Evolutionary conservation across 164 flowering plant species (phyloP).

Genomic region (Hamamelis virginiana): DNA sequence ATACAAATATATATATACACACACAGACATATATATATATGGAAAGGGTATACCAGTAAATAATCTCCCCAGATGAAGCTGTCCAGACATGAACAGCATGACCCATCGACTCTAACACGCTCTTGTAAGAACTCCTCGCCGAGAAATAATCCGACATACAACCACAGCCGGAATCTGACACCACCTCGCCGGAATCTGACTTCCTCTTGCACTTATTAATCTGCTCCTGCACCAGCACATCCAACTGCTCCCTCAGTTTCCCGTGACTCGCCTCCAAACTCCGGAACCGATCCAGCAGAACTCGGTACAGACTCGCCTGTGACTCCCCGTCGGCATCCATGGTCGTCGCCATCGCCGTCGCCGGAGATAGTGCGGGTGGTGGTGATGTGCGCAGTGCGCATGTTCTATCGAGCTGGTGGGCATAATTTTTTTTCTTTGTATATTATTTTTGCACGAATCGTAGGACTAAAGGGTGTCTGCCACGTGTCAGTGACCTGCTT

Average conservation of each 20-base stretch:
- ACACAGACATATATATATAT: neutral
- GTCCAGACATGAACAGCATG: constrained; percentile 61
- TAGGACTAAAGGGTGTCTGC: neutral
- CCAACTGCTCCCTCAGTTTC: constrained; percentile 42
- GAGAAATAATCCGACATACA: constrained; percentile 37
- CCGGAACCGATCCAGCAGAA: constrained; percentile 39
- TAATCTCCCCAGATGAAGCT: constrained; percentile 54
- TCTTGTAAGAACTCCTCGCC: constrained; percentile 35
- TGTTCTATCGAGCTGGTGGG: neutral
- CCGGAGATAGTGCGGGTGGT: neutral
- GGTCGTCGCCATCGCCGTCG: constrained; percentile 8
- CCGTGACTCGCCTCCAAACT: constrained; percentile 55
- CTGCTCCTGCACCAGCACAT: constrained; percentile 26
- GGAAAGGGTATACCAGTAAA: constrained; percentile 47
- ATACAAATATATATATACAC: neutral
- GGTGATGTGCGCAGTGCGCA: constrained; percentile 18
- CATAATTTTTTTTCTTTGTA: neutral
- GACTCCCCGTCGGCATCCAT: constrained; percentile 16
- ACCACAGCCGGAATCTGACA: constrained; percentile 14
- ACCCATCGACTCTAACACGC: constrained; percentile 59
- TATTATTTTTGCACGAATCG: neutral
- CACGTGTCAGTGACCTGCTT: constrained; percentile 19
- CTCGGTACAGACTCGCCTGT: constrained; percentile 17
- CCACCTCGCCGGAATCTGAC: constrained; percentile 17
- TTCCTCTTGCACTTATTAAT: neutral